phyloP scores from a whole-genome alignment of 371 early-diverging fungal species.

The Apophysomyces ossiformis region DNA sequence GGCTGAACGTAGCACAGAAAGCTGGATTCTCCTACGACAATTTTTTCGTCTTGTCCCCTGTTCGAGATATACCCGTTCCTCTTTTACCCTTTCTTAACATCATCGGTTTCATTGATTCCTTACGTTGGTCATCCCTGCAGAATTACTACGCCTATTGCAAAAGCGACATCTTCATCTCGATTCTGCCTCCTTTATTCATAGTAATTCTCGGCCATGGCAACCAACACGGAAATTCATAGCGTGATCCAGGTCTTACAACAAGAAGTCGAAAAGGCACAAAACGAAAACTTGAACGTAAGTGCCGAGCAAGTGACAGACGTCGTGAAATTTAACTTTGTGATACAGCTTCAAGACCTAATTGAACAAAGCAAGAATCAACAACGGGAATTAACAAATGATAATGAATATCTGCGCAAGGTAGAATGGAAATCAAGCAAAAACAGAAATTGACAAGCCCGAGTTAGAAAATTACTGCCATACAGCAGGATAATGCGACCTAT shows the following conservation, averaged over 20 bases:
- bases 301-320: neutral
- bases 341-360: constrained; percentile 40
- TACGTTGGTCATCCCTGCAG: constrained; percentile 7
- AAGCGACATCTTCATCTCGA: constrained; percentile 11
- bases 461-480: constrained; percentile 45
- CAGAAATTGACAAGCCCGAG: neutral
- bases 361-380: constrained; percentile 37
- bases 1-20: constrained; percentile 7
- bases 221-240: constrained; percentile 27
- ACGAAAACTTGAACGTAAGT: constrained; percentile 34
- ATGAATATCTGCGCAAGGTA: constrained; percentile 49
- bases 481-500: constrained; percentile 46
- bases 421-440: constrained; percentile 1
- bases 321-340: neutral
- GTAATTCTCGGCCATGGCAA: constrained; percentile 12
- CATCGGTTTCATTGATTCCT: constrained; percentile 17
- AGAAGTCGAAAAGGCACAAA: constrained; percentile 27
- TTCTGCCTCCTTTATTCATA: neutral
- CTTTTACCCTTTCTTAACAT: constrained; percentile 11
- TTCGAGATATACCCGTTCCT: constrained; percentile 13
- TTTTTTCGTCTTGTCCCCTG: constrained; percentile 6
- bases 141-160: constrained; percentile 8
- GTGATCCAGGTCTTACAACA: constrained; percentile 34
- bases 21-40: constrained; percentile 14
- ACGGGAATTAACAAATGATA: constrained; percentile 34